Conservation (phyloP, 2,329 filamentous ascomycete species). For the Xylaria sp. region DNA sequence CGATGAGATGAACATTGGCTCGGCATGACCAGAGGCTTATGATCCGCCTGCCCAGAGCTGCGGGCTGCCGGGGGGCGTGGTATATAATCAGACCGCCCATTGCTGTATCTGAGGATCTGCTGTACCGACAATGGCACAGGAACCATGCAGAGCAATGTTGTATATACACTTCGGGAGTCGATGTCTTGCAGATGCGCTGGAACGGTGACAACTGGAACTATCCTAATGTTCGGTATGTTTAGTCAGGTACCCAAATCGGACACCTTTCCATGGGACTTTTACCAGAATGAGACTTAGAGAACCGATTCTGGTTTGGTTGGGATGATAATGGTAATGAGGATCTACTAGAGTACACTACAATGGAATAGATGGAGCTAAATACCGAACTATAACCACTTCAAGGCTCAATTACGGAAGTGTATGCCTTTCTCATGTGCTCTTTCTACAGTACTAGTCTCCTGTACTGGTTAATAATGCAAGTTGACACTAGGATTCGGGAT, state of each 20-base stretch:
- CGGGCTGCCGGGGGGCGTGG: conserved; percentile 5
- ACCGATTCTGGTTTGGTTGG: conserved; percentile 3
- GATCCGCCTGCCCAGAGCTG: conserved; percentile 10
- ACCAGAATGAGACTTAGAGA: not conserved
- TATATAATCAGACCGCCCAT: conserved; percentile 22
- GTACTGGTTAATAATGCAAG: not conserved
- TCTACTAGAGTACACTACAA: not conserved
- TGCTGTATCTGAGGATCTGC: conserved; percentile 11
- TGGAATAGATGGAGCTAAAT: conserved; percentile 1
- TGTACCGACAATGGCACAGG: conserved; percentile 18
- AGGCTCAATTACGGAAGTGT: conserved; percentile 13
- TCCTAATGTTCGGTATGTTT: conserved; percentile 15
- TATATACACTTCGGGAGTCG: conserved; percentile 28
- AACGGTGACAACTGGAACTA: conserved; percentile 28
- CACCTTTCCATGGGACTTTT: conserved; percentile 1
- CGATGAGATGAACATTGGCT: conserved; percentile 10
- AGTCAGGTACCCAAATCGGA: not conserved
- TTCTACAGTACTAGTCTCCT: not conserved
- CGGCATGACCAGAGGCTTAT: conserved; percentile 9
- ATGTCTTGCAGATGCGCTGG: conserved; percentile 33
- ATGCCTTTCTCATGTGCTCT: not conserved
- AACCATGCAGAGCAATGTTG: conserved; percentile 16
- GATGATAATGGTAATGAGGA: conserved; percentile 10
- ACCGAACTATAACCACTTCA: conserved; percentile 7
- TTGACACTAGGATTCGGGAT: not conserved